Evolutionary conservation across 345 rosid genomes (phyloP).

Genomic region (Eucalyptus erythrocorys): DNA sequence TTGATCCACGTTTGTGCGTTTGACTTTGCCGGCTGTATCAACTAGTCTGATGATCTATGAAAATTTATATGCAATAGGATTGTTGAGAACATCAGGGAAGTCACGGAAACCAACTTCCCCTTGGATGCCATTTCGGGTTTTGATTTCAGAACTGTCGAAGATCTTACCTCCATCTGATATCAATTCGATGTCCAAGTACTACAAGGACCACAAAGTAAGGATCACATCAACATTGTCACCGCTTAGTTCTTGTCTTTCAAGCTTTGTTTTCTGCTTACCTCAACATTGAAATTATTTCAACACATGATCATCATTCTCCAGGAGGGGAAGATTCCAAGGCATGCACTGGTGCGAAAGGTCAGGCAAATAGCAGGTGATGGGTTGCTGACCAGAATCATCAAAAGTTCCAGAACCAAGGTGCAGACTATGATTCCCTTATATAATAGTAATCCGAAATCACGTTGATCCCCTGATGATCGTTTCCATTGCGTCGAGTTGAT

Average conservation of each 20-base stretch:
- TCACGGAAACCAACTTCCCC: slow-evolving; percentile 55
- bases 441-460: background rate
- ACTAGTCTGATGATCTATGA: background rate
- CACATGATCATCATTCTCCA: background rate
- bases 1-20: background rate
- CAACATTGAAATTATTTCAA: background rate
- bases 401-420: slow-evolving; percentile 42
- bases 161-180: slow-evolving; percentile 34
- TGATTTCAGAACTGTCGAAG: slow-evolving; percentile 51
- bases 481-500: background rate
- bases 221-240: background rate
- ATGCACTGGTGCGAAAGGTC: slow-evolving; percentile 37
- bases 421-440: background rate
- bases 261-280: background rate
- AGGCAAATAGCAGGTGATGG: slow-evolving; percentile 68
- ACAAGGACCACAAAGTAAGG: slow-evolving; percentile 46
- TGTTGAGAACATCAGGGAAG: slow-evolving; percentile 1
- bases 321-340: slow-evolving; percentile 54
- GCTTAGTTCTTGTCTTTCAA: background rate
- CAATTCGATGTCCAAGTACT: slow-evolving; percentile 32
- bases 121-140: slow-evolving; percentile 74
- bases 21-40: background rate
- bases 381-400: slow-evolving; percentile 58
- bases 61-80: slow-evolving; percentile 11
- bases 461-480: background rate